Evolutionary conservation across 225 moss, liverwort and hornwort genomes (phyloP).

Genomic region (Climacium dendroides): DNA sequence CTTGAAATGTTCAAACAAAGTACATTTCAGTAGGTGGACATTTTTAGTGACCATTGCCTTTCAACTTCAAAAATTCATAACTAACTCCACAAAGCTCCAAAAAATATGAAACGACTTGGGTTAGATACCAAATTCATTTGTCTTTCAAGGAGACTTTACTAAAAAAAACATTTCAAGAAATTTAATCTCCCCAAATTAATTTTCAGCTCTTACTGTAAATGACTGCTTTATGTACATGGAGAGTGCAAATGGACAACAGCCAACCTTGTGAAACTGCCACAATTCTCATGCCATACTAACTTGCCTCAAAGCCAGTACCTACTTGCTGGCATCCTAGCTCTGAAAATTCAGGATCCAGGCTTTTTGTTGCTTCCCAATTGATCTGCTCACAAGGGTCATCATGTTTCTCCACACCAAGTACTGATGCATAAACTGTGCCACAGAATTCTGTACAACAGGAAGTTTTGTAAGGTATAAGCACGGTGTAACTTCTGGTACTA

Average conservation of each 20-base stretch:
- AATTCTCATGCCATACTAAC: not conserved
- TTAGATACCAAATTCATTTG: not conserved
- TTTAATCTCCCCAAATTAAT: not conserved
- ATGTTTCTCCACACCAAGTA: not conserved
- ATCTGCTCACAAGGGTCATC: not conserved
- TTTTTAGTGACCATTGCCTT: rapidly evolving
- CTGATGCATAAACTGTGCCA: not conserved
- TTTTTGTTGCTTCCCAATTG: not conserved
- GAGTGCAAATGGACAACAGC: not conserved
- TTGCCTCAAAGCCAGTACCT: not conserved
- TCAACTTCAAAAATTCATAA: not conserved
- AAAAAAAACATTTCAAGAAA: too few species aligned
- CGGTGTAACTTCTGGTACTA: not conserved
- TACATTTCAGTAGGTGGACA: too few species aligned
- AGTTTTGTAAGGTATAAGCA: not conserved
- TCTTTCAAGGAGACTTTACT: not conserved
- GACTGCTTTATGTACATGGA: not conserved
- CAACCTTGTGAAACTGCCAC: not conserved
- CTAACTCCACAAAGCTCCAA: not conserved
- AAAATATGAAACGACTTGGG: not conserved
- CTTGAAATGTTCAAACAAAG: too few species aligned
- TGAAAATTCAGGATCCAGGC: not conserved
- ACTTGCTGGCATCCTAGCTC: not conserved
- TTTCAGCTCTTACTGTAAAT: not conserved
- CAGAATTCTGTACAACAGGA: not conserved